Percentiles rank a stretch among this genome's conserved stretches.
Evolutionary conservation across 2,329 filamentous ascomycete genomes (phyloP).

Genomic region (Scedosporium dehoogii): DNA sequence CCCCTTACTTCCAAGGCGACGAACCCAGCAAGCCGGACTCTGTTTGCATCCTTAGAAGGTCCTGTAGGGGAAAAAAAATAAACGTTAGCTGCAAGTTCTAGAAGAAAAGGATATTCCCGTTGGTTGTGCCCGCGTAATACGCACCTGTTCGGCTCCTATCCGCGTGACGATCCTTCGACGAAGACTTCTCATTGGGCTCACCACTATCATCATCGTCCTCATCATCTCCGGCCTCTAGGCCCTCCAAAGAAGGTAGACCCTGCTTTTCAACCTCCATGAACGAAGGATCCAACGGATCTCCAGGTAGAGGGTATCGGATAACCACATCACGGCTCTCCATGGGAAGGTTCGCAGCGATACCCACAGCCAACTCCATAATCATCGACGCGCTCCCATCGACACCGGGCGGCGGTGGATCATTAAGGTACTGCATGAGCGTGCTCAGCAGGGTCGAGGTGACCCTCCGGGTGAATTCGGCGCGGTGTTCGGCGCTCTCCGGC

Average conservation of each 20-base stretch:
- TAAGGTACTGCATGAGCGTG: conserved; percentile 62
- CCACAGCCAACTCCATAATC: conserved; percentile 86
- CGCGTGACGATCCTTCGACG: conserved; percentile 12
- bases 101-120: background rate
- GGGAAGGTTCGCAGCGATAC: conserved; percentile 76
- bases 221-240: conserved; percentile 30
- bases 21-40: conserved; percentile 68
- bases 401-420: conserved; percentile 66
- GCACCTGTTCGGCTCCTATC: background rate
- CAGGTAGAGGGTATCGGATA: conserved; percentile 76
- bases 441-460: conserved; percentile 60
- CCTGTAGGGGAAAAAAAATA: background rate
- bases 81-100: background rate
- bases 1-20: conserved; percentile 65
- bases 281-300: conserved; percentile 56
- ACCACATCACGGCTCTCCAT: conserved; percentile 85
- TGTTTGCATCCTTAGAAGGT: conserved; percentile 33
- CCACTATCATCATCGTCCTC: conserved; percentile 30
- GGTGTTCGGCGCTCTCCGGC: conserved; percentile 55
- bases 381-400: conserved; percentile 83
- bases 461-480: conserved; percentile 57
- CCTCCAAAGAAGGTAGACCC: conserved; percentile 50
- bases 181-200: conserved; percentile 35
- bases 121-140: background rate
- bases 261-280: conserved; percentile 83